Evolutionary conservation across 768 basidiomycete species (phyloP).

Genomic region (Termitomyces sp.): DNA sequence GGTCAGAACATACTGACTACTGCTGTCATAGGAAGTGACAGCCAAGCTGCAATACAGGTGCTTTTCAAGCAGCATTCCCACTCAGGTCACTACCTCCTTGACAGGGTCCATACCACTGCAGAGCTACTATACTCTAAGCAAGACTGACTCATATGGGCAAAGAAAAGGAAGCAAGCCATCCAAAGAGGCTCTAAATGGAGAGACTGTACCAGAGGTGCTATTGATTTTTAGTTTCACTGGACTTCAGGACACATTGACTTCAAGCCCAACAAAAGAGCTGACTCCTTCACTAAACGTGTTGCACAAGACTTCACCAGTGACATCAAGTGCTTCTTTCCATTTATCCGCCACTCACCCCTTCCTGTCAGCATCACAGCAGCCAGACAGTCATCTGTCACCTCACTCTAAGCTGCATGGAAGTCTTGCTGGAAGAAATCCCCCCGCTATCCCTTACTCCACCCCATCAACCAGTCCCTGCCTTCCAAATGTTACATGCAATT

Average conservation of each 20-base stretch:
- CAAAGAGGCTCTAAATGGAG: too few relatives aligned
- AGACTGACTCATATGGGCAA: neutral
- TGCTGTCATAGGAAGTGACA: too few relatives aligned
- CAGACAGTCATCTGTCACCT: too few relatives aligned
- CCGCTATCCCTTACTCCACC: neutral
- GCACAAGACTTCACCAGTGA: neutral
- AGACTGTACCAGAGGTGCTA: neutral
- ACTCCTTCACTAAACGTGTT: neutral
- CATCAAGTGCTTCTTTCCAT: neutral
- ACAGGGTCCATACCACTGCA: neutral
- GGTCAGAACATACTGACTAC: too few relatives aligned
- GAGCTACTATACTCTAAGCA: neutral
- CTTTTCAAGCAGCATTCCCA: too few relatives aligned
- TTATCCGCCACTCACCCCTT: too few relatives aligned
- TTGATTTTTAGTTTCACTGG: neutral
- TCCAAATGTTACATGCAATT: too few relatives aligned
- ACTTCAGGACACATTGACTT: neutral
- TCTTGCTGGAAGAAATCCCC: neutral
- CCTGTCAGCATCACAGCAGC: too few relatives aligned
- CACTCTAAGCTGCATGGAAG: neutral
- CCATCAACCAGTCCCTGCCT: too few relatives aligned
- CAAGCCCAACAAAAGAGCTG: neutral
- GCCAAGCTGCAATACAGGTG: too few relatives aligned
- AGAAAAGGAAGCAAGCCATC: too few relatives aligned
- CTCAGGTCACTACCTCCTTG: constrained; percentile 1